Conservation (phyloP, 2,329 filamentous ascomycete species). For the Aspergillus pseudoviridinutans region DNA sequence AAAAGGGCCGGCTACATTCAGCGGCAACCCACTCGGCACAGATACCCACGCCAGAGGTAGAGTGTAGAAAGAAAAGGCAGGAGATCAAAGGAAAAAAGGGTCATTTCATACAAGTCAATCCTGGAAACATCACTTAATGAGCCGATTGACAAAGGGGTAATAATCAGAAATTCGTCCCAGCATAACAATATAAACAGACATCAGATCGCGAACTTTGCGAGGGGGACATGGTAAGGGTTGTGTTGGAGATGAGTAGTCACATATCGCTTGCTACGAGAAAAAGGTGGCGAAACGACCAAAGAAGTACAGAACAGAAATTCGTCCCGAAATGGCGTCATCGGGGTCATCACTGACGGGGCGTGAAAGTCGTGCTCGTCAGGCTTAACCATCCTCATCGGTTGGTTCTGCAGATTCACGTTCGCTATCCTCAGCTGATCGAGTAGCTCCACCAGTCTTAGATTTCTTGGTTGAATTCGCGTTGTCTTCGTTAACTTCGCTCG, state of each 20-base stretch:
- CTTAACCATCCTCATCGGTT: conserved; percentile 49
- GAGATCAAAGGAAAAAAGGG: conserved; percentile 7
- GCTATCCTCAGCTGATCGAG: conserved; percentile 47
- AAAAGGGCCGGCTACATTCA: not conserved
- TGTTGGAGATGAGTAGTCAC: conserved; percentile 22
- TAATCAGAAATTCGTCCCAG: conserved; percentile 21
- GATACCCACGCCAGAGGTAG: not conserved
- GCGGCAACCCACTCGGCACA: not conserved
- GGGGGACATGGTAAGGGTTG: conserved; percentile 17
- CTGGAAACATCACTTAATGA: conserved; percentile 17
- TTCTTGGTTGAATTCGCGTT: conserved; percentile 46
- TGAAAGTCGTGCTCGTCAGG: not conserved
- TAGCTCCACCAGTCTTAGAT: conserved; percentile 40
- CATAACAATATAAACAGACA: conserved; percentile 29
- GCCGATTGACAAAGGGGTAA: conserved; percentile 4
- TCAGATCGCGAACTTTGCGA: conserved; percentile 10
- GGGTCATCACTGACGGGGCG: not conserved
- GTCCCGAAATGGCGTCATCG: conserved; percentile 27
- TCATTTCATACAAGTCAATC: conserved; percentile 26
- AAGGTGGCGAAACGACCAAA: conserved; percentile 13
- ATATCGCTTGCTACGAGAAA: conserved; percentile 34
- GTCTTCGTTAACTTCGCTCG: conserved; percentile 44
- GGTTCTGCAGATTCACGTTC: conserved; percentile 46
- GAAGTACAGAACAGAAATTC: conserved; percentile 22
- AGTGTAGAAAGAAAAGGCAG: not conserved